Evolutionary conservation across 139 green algal genomes (phyloP), one percentile per base, ranked within the genome.

Genomic region (Bryopsis sp.): DNA sequence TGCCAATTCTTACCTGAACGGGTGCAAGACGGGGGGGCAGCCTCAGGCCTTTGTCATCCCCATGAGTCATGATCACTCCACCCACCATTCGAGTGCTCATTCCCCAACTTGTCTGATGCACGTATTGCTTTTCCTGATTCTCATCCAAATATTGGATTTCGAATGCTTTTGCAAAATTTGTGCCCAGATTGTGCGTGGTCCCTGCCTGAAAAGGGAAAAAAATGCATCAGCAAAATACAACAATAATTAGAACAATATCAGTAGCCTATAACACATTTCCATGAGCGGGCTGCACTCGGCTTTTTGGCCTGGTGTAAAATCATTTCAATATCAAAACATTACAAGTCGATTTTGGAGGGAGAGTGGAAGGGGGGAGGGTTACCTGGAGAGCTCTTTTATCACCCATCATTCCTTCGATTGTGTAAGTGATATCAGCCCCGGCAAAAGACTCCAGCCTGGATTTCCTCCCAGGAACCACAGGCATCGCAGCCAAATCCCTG

Each of bases 321-420:
- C n/a, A n/a, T n/a, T n/a, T n/a, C n/a, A n/a, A n/a, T n/a, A n/a
- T n/a, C n/a, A n/a, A n/a, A n/a, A n/a, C n/a, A n/a, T n/a, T n/a
- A 24, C 47, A n/a, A 24, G 24, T 24, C 24, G 47, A n/a, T 39
- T 64, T n/a, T 50, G 11, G 15, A 15, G 15, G 11, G 15, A 50
- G 15, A 50, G 15, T 5, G 2, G 46, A 35, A 5, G 15, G 32
- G 15, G 29, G 1, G 0, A 15, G 28, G 24, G 46, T 29, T 66
- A 84, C 81, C 80, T 95, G 88, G 76, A 89, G 84, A 19, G 94
- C 94, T 22, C 74, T 74, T 15, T 74, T 73, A 73, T 99, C 94
- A 1, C 89, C 86, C 94, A 98, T 98, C 94, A 99, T 99, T 6
- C 88, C 94, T 76, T 99, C 94, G 39, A 99, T 99, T 4, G 94